Evolutionary conservation across 495 filamentous ascomycete species (phyloP), one percentile per base, ranked within the genome.

Genomic region (Saxophila tyrrhenica): DNA sequence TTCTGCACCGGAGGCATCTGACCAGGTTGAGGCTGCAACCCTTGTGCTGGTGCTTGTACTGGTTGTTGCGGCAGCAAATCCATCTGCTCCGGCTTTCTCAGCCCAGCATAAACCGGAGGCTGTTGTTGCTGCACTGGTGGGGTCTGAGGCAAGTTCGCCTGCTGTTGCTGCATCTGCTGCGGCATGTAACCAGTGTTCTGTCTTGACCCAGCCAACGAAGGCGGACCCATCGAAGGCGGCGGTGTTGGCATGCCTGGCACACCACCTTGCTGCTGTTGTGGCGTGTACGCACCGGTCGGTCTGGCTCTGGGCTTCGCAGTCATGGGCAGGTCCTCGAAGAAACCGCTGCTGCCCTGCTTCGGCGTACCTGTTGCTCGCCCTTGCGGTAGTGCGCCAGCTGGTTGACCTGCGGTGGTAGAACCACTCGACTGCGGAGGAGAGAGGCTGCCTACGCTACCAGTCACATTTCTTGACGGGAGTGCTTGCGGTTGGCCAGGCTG

Each of bases 291-390:
- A 2, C 76, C 72, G 24, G 67, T 67, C 58, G 63, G 77, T 73
- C 41, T 76, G 77, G 43, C 82, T 76, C 59, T 76, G 82, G 54
- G 78, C 62, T 38, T 76, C 64, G 54, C 21, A 13, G 35, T 48
- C 39, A 82, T 64, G 9, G 92, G 92, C 50, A 96, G 74, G 38
- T 98, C 92, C 65, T 94, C 91, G 59, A 90, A 96, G 66, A 96
- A 96, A 49, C 79, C 81, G 69, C 44, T 73, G 68, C 29, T 62
- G 59, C 54, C 64, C 72, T 5, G 23, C 13, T 48, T 48, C 53
- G 39, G 51, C 61, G 56, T 56, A 63, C 50, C 65, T 64, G 58
- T 24, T 52, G 54, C 54, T 67, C 44, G 38, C 25, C 29, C 29
- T 50, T 15, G 20, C 2, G 39, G 22, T 19, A 21, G n/a, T 22